Conservation (phyloP, 1,284 basidiomycete genomes). For the Pyrrhoderma noxium region DNA sequence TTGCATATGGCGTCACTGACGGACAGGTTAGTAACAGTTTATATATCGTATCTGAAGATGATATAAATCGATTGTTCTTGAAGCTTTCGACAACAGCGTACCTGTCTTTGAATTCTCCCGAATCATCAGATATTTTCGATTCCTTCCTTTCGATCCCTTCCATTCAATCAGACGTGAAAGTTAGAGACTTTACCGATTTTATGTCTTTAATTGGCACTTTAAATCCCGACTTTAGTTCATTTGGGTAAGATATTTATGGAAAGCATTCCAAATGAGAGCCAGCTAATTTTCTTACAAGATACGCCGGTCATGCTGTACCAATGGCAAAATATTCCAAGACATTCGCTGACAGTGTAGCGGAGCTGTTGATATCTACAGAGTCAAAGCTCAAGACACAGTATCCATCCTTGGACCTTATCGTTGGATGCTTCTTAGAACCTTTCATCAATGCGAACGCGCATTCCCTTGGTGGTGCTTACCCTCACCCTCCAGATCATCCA, state of each 20-base stretch:
- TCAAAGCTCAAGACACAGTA: too few relatives aligned
- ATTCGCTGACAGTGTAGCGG: constrained; percentile 11
- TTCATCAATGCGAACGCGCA: constrained; percentile 10
- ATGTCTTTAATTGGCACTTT: constrained; percentile 3
- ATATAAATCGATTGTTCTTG: too few relatives aligned
- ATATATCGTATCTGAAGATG: too few relatives aligned
- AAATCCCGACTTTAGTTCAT: constrained; percentile 4
- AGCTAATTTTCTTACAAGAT: not conserved
- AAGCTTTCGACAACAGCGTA: too few relatives aligned
- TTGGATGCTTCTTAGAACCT: constrained; percentile 3
- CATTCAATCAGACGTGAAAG: not conserved
- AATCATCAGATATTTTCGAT: constrained; percentile 6
- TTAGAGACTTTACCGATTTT: constrained; percentile 6
- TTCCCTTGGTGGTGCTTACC: constrained; percentile 13
- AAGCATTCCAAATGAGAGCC: not conserved
- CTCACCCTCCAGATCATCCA: constrained; percentile 6
- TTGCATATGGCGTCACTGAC: constrained; percentile 3
- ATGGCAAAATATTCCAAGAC: constrained; percentile 9
- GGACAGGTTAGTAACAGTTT: constrained; percentile 13
- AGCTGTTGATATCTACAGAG: not conserved
- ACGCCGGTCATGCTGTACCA: constrained; percentile 11
- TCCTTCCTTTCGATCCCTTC: constrained; percentile 8
- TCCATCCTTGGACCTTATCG: not conserved
- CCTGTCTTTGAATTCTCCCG: too few relatives aligned
- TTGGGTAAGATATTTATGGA: constrained; percentile 8